Base-by-base conservation (phyloP, 495 filamentous ascomycete genomes). In the Glutinoglossum americanum region DNA sequence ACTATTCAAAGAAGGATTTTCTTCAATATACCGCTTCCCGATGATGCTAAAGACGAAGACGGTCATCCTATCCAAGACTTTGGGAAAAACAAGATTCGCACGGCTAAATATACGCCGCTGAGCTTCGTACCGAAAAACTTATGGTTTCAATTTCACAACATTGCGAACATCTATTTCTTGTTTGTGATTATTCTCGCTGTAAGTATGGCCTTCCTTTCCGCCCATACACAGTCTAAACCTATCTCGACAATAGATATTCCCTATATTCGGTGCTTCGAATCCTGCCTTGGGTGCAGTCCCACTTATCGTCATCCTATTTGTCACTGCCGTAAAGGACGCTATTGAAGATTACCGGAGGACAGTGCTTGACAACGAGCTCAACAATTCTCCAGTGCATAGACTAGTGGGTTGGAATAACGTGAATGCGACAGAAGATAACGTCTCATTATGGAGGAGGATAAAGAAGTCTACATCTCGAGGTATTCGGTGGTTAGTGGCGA, bases 101-200 rank as follows among this genome's bases (percentile, higher is more conserved):
- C 93, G 3, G 84, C 93, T 55, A 97, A 96, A 68, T 99, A 96
- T 69, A 97, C 93, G 3, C 81, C 93, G 15, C 70, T 99, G 55
- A 93, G 84, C 62, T 99, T 99, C 72, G 69, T 97, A n/a, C 93
- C 93, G 10, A 96, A 97, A 71, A 95, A 99, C 68, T 67, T 97
- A 57, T 99, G 81, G 77, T 82, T 92, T 59, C 93, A 99, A 68
- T 97, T 99, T 67, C 89, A 97, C 71, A 97, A 97, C 68, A 86
- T 99, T 62, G 93, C 93, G 56, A 99, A 97, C 69, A 81, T 97
- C 41, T 99, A 95, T 69, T 99, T 99, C 75, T 74, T 97, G 57
- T 94, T 96, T 71, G 78, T 92, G 60, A 90, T 94, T 67, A 90
- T 99, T 66, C 79, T 99, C 57, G 78, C 81, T 61, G 93, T 97